Evolutionary conservation across 2,329 filamentous ascomycete genomes (phyloP), one percentile per base, ranked within the genome.

Genomic region (Madurella mycetomatis): DNA sequence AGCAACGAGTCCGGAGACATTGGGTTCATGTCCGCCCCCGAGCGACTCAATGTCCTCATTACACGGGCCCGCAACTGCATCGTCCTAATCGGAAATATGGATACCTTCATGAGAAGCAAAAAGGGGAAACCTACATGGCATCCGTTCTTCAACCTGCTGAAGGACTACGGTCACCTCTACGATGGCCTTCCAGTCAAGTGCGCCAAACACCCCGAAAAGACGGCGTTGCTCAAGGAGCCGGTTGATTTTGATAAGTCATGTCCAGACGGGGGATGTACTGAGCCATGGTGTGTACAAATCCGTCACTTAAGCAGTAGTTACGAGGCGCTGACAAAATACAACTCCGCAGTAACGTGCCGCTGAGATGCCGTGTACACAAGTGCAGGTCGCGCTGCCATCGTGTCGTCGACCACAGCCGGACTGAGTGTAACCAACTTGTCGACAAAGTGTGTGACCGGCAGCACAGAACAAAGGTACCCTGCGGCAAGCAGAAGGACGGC

Each of bases 41-140:
- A 91, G 60, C 75, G 88, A 1, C 66, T 90, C 0, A 90, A 90
- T 16, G 87, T 91, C 0, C 68, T 91, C 1, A 67, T 89, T 1
- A 87, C 86, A 0, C 73, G 88, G 54, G 86, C 87, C 0, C 76
- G 85, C 1, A 72, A 87, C 51, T 79, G 74, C 0, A 66, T 91
- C 13, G 79, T 90, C n/a, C 73, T 92, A 59, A 79, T 90, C 42
- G 86, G 87, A 0, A 89, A 89, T 62, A 76, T 82, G 51, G 69
- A 80, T 0, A 91, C 87, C 0, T 90, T 90, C 59, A 75, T 81
- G 62, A 70, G 73, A 2, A 81, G 77, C 59, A 74, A 74, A 25
- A 85, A 84, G 62, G 84, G 84, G 1, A 74, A 72, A 40, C 66
- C 72, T 0, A 68, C 79, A 0, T 90, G 86, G 86, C 59, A 59